A percentile compares a stretch with the other conserved stretches of the same genome.
Conservation (phyloP, 352 stramenopile species). For the Globisporangium echinulatum region DNA sequence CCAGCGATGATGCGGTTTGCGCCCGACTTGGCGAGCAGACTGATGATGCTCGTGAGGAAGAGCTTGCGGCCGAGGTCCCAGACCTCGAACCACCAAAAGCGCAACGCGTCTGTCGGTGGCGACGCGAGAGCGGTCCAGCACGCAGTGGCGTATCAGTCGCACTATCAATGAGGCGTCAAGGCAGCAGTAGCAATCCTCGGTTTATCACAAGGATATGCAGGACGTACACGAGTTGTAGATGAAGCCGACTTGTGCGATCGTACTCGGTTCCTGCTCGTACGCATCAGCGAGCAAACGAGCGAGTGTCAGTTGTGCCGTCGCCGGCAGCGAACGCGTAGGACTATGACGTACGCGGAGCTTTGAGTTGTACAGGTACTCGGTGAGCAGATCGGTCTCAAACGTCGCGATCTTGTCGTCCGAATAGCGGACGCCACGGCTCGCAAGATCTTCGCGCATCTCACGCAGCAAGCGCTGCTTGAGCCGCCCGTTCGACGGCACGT, state of each 20-base stretch:
- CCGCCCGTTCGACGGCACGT: constrained; percentile 24
- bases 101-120: constrained; percentile 29
- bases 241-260: constrained; percentile 68
- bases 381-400: constrained; percentile 47
- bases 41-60: constrained; percentile 62
- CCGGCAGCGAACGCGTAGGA: too few relatives aligned
- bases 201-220: not conserved
- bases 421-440: constrained; percentile 30
- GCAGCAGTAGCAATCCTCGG: too few relatives aligned
- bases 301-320: too few relatives aligned
- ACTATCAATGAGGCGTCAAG: not conserved
- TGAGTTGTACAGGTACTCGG: constrained; percentile 46
- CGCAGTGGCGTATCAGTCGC: too few relatives aligned
- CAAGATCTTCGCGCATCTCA: constrained; percentile 45
- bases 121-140: too few relatives aligned
- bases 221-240: constrained; percentile 72
- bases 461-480: constrained; percentile 38
- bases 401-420: constrained; percentile 36
- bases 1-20: constrained; percentile 65
- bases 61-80: constrained; percentile 71
- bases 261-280: constrained; percentile 47
- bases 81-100: constrained; percentile 79
- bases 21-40: constrained; percentile 48
- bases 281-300: not conserved
- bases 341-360: constrained; percentile 32